Base-by-base conservation (phyloP, 169 alveolate genomes). In the Plasmodium falciparum region DNA sequence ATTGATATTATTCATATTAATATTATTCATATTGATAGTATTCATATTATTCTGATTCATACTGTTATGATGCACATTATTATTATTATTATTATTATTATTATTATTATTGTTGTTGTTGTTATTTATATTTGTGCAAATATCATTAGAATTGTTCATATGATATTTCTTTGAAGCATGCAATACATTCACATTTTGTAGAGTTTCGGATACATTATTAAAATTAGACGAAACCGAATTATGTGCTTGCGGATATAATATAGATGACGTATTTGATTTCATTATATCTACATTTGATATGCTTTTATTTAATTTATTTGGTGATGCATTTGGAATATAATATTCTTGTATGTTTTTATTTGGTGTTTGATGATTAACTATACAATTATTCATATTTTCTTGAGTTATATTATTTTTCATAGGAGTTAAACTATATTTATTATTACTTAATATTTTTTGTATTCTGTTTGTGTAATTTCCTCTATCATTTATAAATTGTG, bases 351-450 rank as follows among this genome's bases (percentile, higher is more conserved):
- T 7, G 26, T 39, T 58, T 26, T 78, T 78, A 2, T 49, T 17
- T 50, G 75, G 78, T 29, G 47, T n/a, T 26, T 17, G 50, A 29
- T 78, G 76, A 56, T 78, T 78, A 13, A 22, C 9, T 66, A 67
- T 49, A 24, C 56, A 65, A 7, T 78, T 78, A 73, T 20, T 78
- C 47, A 66, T 11, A 66, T 54, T 78, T 43, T 78, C 89, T 20
- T 29, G 12, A 22, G 88, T 26, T 12, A 12, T 13, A 8, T 54
- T 20, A 50, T 50, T 76, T 76, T 65, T 78, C 26, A 20, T 78
- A 13, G 89, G 70, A 20, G 67, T 71, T 39, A 56, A 15, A 24
- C 58, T 58, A 52, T 78, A 50, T 59, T 17, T 39, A 61, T 61
- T 74, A 33, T 69, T 59, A 70, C 13, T 52, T 56, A 50, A 54